These are phyloP conservation scores for Suillus tomentosus DNA, from an alignment of 768 basidiomycete species.

Conservation along the genomic window DNA sequence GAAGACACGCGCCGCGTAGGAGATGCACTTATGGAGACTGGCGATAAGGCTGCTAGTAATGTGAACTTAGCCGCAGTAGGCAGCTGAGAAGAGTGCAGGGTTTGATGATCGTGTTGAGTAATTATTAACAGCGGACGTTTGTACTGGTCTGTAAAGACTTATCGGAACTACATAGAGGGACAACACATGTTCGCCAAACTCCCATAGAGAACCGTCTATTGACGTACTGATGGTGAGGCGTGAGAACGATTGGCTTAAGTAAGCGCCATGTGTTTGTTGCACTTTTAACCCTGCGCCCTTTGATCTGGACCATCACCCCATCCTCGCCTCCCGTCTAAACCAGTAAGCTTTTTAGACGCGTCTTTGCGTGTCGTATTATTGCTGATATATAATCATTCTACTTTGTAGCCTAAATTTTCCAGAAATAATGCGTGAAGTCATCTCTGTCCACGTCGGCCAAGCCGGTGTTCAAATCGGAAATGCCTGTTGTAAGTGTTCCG, in stretches of 20 bases:
- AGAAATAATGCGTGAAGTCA: constrained; percentile 87
- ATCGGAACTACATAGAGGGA: not conserved
- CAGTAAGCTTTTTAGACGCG: constrained; percentile 34
- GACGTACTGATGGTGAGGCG: constrained; percentile 18
- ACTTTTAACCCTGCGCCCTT: constrained; percentile 46
- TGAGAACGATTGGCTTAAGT: constrained; percentile 31
- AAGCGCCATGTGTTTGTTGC: constrained; percentile 35
- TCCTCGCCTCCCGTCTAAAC: constrained; percentile 29
- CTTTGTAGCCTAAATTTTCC: constrained; percentile 14
- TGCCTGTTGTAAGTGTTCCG: constrained; percentile 85
- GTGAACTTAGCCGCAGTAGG: constrained; percentile 1
- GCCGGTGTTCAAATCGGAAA: constrained; percentile 98
- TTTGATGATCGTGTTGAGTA: constrained; percentile 1
- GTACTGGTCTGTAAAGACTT: constrained; percentile 4
- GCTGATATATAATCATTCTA: constrained; percentile 7
- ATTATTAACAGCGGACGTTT: constrained; percentile 1
- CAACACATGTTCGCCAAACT: constrained; percentile 1
- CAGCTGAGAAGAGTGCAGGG: not conserved
- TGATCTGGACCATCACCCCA: constrained; percentile 26
- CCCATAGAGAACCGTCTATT: constrained; percentile 1
- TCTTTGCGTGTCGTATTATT: constrained; percentile 24
- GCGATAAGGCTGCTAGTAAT: constrained; percentile 11
- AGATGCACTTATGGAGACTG: constrained; percentile 3
- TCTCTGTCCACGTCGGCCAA: constrained; percentile 98
- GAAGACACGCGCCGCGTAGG: constrained; percentile 18